These are phyloP conservation scores for Blastobotrys aristatus DNA, from an alignment of 1,139 yeast species.

Conservation along the genomic window DNA sequence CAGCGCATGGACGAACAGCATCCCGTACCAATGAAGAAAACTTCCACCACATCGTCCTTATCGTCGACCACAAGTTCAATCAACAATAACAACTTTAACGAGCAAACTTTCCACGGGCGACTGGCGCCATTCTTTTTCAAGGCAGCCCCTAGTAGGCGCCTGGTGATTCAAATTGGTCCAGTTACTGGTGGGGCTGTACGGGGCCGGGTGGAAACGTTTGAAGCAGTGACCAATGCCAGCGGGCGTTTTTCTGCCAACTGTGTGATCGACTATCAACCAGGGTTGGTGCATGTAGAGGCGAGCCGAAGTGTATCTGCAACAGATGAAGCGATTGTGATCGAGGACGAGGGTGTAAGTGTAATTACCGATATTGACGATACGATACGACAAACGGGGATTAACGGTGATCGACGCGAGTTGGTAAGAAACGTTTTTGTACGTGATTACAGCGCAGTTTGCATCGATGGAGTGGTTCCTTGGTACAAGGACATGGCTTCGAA, in stretches of 20 bases:
- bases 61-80: neutral
- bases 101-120: conserved; percentile 22
- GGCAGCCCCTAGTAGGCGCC: conserved; percentile 24
- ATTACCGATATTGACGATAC: conserved; percentile 96
- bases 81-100: neutral
- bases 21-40: neutral
- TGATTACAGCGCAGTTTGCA: conserved; percentile 58
- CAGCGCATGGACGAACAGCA: neutral
- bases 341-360: conserved; percentile 55
- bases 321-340: conserved; percentile 19
- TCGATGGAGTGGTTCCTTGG: conserved; percentile 74
- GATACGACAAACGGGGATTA: conserved; percentile 80
- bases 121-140: conserved; percentile 28
- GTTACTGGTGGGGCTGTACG: conserved; percentile 8
- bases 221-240: conserved; percentile 27
- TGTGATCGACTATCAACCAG: conserved; percentile 26
- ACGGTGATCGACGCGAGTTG: conserved; percentile 78
- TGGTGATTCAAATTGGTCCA: conserved; percentile 19
- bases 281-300: conserved; percentile 24
- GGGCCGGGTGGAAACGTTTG: conserved; percentile 10
- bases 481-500: conserved; percentile 41
- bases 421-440: conserved; percentile 71
- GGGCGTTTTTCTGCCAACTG: conserved; percentile 38
- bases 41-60: too few species aligned
- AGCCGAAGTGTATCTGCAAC: conserved; percentile 18